phyloP scores from a whole-genome alignment of 306 rosid genomes.

The Calophaca sinica region DNA sequence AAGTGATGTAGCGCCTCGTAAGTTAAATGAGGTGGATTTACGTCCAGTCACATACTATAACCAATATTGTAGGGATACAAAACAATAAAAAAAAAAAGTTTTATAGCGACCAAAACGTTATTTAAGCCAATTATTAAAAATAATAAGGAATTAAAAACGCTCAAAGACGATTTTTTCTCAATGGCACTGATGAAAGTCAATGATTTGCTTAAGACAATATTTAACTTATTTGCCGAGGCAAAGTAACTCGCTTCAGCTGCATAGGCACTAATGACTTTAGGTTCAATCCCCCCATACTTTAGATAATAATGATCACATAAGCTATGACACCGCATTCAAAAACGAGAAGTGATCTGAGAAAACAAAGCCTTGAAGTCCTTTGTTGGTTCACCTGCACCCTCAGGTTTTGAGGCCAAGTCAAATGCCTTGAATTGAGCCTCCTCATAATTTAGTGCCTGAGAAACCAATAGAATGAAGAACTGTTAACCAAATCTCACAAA shows the following conservation, averaged over 20 bases:
- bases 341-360: constrained; percentile 68
- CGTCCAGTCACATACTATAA: no score
- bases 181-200: no score
- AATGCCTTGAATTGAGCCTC: constrained; percentile 83
- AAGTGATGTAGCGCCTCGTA: no score
- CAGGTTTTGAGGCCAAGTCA: constrained; percentile 89
- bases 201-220: neutral
- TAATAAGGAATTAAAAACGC: no score
- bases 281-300: neutral
- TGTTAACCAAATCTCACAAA: constrained; percentile 19
- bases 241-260: neutral
- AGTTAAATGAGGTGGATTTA: no score
- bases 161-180: no score
- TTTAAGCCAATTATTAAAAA: no score
- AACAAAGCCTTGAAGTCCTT: constrained; percentile 90
- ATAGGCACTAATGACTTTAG: neutral
- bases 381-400: constrained; percentile 80
- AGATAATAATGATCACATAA: neutral
- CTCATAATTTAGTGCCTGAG: constrained; percentile 78
- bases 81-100: no score
- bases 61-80: no score
- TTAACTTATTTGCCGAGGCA: neutral
- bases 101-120: no score
- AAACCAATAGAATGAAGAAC: constrained; percentile 19
- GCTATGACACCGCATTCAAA: constrained; percentile 39